phyloP scores from a whole-genome alignment of 73 alveolate species.

The Paramecium caudatum region DNA sequence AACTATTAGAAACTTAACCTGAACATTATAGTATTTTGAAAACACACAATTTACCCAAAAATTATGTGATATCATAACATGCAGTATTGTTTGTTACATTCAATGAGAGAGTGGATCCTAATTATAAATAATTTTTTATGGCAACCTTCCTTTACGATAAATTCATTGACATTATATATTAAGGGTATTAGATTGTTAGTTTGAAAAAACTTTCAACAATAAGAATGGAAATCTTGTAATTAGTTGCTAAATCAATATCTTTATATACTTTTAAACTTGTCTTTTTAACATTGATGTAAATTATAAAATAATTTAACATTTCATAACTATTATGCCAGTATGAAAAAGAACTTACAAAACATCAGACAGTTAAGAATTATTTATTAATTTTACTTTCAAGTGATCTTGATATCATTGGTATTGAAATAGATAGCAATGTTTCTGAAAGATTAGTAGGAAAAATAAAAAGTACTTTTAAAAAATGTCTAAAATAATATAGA shows the following conservation, averaged over 20 bases:
- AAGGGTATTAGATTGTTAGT: constrained; percentile 11
- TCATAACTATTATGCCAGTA: not conserved
- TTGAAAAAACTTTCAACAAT: not conserved
- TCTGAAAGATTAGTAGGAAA: not conserved
- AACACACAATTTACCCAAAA: constrained; percentile 24
- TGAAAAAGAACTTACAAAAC: not conserved
- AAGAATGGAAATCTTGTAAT: not conserved
- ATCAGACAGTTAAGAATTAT: not conserved
- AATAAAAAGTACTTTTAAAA: constrained; percentile 21
- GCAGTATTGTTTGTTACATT: not conserved
- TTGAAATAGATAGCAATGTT: not conserved
- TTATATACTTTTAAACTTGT: constrained; percentile 31
- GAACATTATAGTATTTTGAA: not conserved
- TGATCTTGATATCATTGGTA: constrained; percentile 19
- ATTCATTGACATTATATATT: not conserved
- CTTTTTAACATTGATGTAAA: not conserved
- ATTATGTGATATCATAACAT: constrained; percentile 1
- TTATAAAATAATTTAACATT: not conserved
- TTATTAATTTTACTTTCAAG: constrained; percentile 23
- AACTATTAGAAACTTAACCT: not conserved
- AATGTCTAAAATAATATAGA: constrained; percentile 14
- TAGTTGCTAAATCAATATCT: not conserved
- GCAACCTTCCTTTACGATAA: constrained; percentile 5
- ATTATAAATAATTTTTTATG: not conserved
- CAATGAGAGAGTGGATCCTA: not conserved